A percentile compares a stretch with the other conserved stretches of the same genome.
Conservation (phyloP, 768 basidiomycete genomes). For the Chalciporus sphaerocephalus region DNA sequence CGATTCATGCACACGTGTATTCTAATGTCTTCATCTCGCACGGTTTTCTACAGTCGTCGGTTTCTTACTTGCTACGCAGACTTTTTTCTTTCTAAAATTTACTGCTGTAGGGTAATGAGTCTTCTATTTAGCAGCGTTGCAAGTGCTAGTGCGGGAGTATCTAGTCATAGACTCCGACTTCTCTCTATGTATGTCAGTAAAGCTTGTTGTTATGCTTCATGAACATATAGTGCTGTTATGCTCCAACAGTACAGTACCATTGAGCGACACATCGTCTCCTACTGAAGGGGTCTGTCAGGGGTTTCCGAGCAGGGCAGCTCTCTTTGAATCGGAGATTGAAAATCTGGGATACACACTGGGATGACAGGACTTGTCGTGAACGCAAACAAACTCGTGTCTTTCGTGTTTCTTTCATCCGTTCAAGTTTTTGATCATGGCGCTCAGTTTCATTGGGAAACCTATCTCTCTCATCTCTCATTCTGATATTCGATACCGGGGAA, state of each 20-base stretch:
- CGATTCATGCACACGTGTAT: not conserved
- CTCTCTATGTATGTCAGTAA: not conserved
- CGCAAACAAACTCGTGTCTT: slow-evolving; percentile 9
- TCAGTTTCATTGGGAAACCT: slow-evolving; percentile 78
- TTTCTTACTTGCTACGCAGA: not conserved
- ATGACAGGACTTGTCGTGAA: slow-evolving; percentile 9
- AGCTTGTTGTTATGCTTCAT: not conserved
- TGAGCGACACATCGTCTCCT: too few species aligned
- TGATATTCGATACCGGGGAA: slow-evolving; percentile 87
- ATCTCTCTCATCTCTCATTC: slow-evolving; percentile 89
- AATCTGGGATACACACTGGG: slow-evolving; percentile 3
- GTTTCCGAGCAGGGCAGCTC: not conserved
- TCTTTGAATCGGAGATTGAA: slow-evolving; percentile 30
- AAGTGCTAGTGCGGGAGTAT: not conserved
- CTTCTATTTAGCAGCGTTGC: not conserved
- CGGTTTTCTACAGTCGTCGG: not conserved
- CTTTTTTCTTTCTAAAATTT: not conserved
- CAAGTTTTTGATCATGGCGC: slow-evolving; percentile 48
- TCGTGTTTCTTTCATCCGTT: slow-evolving; percentile 15
- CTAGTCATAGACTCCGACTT: not conserved
- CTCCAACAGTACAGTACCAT: too few species aligned
- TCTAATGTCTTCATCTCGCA: not conserved
- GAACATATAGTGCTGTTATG: not conserved
- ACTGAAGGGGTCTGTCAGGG: too few species aligned
- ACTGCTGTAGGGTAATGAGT: too few species aligned